Conservation (phyloP, 1,284 basidiomycete species). For the Cryptococcus maquisensis region DNA sequence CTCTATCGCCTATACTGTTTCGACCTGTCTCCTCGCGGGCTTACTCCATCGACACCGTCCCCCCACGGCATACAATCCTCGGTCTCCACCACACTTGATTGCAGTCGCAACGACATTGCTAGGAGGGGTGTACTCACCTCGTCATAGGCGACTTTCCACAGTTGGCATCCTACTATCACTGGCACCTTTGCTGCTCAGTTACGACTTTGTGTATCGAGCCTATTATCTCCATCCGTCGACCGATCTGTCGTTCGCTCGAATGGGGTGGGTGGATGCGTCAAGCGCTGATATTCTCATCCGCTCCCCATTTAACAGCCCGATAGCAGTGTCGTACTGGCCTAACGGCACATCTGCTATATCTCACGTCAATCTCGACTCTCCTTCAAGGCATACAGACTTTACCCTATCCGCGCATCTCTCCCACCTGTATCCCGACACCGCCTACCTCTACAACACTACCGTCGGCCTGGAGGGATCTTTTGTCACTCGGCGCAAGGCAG, state of each 20-base stretch:
- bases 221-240: neutral
- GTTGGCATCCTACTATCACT: neutral
- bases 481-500: neutral
- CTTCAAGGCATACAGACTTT: neutral
- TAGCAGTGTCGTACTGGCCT: neutral
- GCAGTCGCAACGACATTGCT: neutral
- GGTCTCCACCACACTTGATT: too few species aligned
- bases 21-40: neutral
- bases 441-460: slow-evolving; percentile 1
- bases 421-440: neutral
- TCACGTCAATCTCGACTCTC: neutral
- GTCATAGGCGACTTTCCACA: neutral
- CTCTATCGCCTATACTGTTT: slow-evolving; percentile 2
- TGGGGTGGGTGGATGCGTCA: slow-evolving; percentile 5
- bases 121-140: neutral
- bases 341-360: neutral
- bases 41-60: neutral
- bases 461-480: slow-evolving; percentile 2
- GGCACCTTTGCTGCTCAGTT: neutral
- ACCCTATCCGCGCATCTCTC: slow-evolving; percentile 2
- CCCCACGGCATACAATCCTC: too few species aligned
- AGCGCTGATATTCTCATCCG: slow-evolving; percentile 1
- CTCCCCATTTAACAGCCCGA: neutral
- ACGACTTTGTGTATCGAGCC: slow-evolving; percentile 7
- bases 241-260: slow-evolving; percentile 1